These are phyloP conservation scores for Podosphaera aphanis DNA, from an alignment of 2,329 filamentous ascomycete genomes.

Conservation along the genomic window DNA sequence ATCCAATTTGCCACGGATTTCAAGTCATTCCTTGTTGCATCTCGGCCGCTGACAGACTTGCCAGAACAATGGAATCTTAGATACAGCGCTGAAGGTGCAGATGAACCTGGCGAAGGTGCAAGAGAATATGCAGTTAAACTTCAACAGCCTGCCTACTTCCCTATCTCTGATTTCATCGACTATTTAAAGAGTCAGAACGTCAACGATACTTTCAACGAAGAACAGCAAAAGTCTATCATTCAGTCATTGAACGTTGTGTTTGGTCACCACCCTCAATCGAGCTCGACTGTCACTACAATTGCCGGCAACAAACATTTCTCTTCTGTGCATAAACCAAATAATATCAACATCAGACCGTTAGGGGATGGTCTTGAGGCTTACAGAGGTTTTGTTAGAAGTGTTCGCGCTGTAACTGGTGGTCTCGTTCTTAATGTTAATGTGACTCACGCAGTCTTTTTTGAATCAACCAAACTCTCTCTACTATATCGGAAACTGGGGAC, in stretches of 20 bases:
- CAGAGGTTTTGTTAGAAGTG: conserved; percentile 37
- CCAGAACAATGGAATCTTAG: conserved; percentile 5
- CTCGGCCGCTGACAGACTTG: conserved; percentile 6
- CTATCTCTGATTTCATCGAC: conserved; percentile 6
- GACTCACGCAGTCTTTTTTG: conserved; percentile 33
- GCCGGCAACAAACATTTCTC: conserved; percentile 30
- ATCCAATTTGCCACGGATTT: conserved; percentile 15
- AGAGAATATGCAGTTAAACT: conserved; percentile 8
- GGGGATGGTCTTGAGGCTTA: conserved; percentile 29
- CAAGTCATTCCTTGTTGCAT: conserved; percentile 12
- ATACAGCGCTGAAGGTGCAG: conserved; percentile 12
- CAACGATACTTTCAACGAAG: conserved; percentile 2
- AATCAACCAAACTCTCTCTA: conserved; percentile 19
- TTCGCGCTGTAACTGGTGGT: conserved; percentile 31
- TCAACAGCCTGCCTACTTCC: conserved; percentile 7
- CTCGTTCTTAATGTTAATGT: conserved; percentile 40
- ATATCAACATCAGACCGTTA: conserved; percentile 17
- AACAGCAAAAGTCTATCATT: conserved; percentile 21
- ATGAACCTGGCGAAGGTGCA: conserved; percentile 7
- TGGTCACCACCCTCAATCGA: conserved; percentile 21
- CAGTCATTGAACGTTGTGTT: conserved; percentile 36
- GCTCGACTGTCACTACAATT: conserved; percentile 20
- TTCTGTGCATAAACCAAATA: conserved; percentile 13
- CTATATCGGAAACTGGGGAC: conserved; percentile 17
- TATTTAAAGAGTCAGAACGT: conserved; percentile 6